Evolutionary conservation across 345 rosid species (phyloP).

Genomic region (Acer negundo): DNA sequence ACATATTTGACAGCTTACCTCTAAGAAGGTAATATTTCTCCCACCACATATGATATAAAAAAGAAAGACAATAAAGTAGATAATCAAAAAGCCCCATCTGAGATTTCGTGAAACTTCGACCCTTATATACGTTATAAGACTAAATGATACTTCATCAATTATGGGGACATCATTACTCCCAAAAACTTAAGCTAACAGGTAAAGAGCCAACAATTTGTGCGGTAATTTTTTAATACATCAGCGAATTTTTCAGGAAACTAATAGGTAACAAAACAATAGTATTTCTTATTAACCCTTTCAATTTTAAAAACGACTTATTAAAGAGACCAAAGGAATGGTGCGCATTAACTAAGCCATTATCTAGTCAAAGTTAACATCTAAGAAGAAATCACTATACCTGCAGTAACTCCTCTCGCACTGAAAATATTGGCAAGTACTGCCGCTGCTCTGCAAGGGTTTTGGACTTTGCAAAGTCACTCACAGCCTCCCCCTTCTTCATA

Average conservation of each 20-base stretch:
- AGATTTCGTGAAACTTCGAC: background rate
- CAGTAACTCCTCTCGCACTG: constrained; percentile 90
- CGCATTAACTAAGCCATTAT: background rate
- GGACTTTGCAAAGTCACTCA: constrained; percentile 90
- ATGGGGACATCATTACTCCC: background rate
- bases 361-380: constrained; percentile 4
- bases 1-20: background rate
- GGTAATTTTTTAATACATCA: background rate
- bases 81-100: background rate
- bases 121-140: background rate
- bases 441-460: constrained; percentile 84
- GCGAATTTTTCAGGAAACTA: background rate
- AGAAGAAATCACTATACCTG: constrained; percentile 59
- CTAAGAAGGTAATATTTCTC: background rate
- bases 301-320: background rate
- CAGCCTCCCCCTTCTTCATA: constrained; percentile 91
- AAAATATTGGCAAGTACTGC: constrained; percentile 91
- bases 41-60: background rate
- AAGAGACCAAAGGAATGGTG: background rate
- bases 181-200: background rate
- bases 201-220: background rate
- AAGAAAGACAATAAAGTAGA: background rate
- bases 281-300: background rate
- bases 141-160: background rate
- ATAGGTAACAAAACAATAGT: background rate